A percentile compares a stretch with the other conserved stretches of the same genome.
phyloP scores from a whole-genome alignment of 139 green algal species.

The Ulvella scutata region DNA sequence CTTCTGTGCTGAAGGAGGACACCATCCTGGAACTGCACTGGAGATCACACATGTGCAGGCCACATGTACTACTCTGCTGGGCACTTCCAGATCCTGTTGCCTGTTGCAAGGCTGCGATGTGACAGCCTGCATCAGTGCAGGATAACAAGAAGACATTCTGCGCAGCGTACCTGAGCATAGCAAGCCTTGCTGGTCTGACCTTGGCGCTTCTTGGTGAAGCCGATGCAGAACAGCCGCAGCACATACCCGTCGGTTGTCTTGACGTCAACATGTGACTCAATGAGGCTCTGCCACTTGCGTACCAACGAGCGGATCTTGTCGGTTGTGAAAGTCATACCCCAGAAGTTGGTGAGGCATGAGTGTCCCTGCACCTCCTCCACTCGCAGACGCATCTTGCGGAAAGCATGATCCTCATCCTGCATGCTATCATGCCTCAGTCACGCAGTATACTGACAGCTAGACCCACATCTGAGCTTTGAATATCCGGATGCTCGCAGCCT shows the following conservation, averaged over 20 bases:
- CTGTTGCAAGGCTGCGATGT: no score
- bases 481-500: no score
- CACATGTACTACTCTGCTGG: no score
- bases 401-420: conserved; percentile 93
- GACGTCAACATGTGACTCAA: conserved; percentile 94
- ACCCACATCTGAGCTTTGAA: no score
- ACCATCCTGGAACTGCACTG: no score
- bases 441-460: no score
- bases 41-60: no score
- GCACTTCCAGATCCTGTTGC: no score
- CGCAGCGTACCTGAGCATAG: conserved; percentile 66
- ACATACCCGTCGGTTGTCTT: conserved; percentile 97
- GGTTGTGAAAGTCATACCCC: conserved; percentile 99
- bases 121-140: no score
- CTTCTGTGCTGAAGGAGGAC: no score
- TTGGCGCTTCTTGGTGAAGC: conserved; percentile 92
- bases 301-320: conserved; percentile 98
- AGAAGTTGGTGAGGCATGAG: conserved; percentile 96
- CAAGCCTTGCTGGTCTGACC: conserved; percentile 86
- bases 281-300: conserved; percentile 98
- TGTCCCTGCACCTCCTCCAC: conserved; percentile 93
- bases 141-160: no score
- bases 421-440: neutral
- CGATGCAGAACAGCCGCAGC: conserved; percentile 93
- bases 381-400: conserved; percentile 91